Percentiles rank a stretch among this genome's conserved stretches.
Conservation (phyloP, 2,329 filamentous ascomycete genomes). For the Raffaelea ambrosiae region DNA sequence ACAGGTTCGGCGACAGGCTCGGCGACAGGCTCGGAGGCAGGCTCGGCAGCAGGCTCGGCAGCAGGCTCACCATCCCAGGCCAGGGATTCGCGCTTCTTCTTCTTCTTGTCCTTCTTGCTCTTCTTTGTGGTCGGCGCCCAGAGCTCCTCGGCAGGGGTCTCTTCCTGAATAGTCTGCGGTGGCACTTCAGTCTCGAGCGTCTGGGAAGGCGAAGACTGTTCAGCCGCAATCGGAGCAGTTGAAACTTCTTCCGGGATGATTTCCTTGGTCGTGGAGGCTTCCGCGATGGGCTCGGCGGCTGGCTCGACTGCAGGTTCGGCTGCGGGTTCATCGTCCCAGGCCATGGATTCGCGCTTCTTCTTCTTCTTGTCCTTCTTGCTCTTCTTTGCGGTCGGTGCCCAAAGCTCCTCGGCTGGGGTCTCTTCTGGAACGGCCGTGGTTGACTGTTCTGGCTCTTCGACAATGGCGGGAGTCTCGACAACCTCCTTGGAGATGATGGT, state of each 20-base stretch:
- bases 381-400: background rate
- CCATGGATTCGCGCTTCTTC: slow-evolving; percentile 1
- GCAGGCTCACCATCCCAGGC: background rate
- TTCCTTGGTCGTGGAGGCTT: background rate
- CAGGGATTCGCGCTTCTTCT: slow-evolving; percentile 3
- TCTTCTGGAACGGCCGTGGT: no score
- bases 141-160: background rate
- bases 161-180: no score
- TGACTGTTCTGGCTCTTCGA: background rate
- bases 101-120: slow-evolving; percentile 1
- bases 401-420: background rate
- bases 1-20: background rate
- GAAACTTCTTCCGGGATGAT: no score
- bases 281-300: background rate
- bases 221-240: no score
- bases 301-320: background rate
- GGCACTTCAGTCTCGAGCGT: no score
- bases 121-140: background rate
- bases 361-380: slow-evolving; percentile 1
- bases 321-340: background rate
- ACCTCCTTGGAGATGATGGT: no score
- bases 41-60: background rate
- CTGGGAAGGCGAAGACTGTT: no score
- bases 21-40: background rate
- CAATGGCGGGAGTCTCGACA: background rate